Evolutionary conservation across 2,329 filamentous ascomycete species (phyloP), one percentile per base, ranked within the genome.

Genomic region (Apiospora koreana): DNA sequence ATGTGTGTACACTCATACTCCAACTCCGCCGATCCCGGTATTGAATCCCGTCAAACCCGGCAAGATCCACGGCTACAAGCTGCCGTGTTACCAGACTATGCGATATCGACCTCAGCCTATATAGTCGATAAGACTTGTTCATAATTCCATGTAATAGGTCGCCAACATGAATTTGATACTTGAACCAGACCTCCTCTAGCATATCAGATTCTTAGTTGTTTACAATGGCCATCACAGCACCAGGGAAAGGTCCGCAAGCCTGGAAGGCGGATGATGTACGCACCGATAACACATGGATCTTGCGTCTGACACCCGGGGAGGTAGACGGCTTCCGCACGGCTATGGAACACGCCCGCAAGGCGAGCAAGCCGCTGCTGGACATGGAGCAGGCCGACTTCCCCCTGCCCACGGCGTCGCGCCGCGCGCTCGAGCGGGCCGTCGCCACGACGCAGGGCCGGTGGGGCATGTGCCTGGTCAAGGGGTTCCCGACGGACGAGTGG

Each of bases 401-500:
- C 21, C 48, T 72, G 23, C 69, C 69, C 5, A 62, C 54, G 16
- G 58, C n/a, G 14, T 72, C 71, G 8, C 35, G 31, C 16, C 25
- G 42, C 10, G 71, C 71, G 2, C 71, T 72, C 8, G 46, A 69
- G 45, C 48, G 64, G 23, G 69, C 71, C 16, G 45, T 72, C 38
- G 71, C 43, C 9, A 69, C 71, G 10, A 71, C 69, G 2, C 69
- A 72, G 43, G 67, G 71, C 42, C 71, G 71, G 1, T 71, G 71
- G 71, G 71, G 71, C 7, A 66, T 72, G 69, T 72, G 71, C 45
- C 67, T 72, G 21, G 69, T 72, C 48, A 72, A 72, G 48, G 71
- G 71, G 12, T 72, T 72, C 42, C 69, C 71, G 31, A 71, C 69
- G 3, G 71, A 72, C 41, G 67, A 72, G 48, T 72, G 71, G 71